A percentile compares a stretch with the other conserved stretches of the same genome.
These are phyloP conservation scores for Aspergillus proliferans DNA, from an alignment of 2,329 filamentous ascomycete genomes.

Conservation along the genomic window DNA sequence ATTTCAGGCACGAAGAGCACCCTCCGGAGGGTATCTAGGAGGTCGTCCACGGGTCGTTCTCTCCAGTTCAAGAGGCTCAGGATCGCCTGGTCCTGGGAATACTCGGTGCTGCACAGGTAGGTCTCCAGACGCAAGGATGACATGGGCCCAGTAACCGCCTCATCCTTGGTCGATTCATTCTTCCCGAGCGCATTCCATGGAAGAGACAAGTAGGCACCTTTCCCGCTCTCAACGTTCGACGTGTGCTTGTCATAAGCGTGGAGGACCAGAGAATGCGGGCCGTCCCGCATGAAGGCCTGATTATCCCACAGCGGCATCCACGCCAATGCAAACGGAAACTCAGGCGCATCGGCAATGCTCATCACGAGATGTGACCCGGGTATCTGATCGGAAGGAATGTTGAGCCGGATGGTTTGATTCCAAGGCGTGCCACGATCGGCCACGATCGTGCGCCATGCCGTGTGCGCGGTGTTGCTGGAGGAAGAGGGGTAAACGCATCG, in stretches of 20 bases:
- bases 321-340: slow-evolving; percentile 81
- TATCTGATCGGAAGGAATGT: slow-evolving; percentile 72
- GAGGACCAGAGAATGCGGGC: slow-evolving; percentile 69
- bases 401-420: slow-evolving; percentile 81
- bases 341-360: slow-evolving; percentile 79
- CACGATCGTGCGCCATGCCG: slow-evolving; percentile 81
- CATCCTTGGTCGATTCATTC: slow-evolving; percentile 63
- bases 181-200: slow-evolving; percentile 69
- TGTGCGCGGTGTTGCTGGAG: slow-evolving; percentile 71
- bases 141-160: slow-evolving; percentile 67
- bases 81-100: slow-evolving; percentile 85
- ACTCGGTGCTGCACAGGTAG: slow-evolving; percentile 87
- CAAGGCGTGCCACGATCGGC: slow-evolving; percentile 73
- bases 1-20: slow-evolving; percentile 94
- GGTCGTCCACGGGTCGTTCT: slow-evolving; percentile 63
- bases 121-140: slow-evolving; percentile 75
- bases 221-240: slow-evolving; percentile 62
- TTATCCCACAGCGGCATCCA: slow-evolving; percentile 93
- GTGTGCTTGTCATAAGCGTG: slow-evolving; percentile 93
- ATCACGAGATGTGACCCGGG: slow-evolving; percentile 78
- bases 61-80: slow-evolving; percentile 82
- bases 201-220: slow-evolving; percentile 78
- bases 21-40: slow-evolving; percentile 69
- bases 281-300: slow-evolving; percentile 82
- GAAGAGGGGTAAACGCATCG: slow-evolving; percentile 73